Base-by-base conservation (phyloP, 352 stramenopile species). In the Phytophthora nicotianae region DNA sequence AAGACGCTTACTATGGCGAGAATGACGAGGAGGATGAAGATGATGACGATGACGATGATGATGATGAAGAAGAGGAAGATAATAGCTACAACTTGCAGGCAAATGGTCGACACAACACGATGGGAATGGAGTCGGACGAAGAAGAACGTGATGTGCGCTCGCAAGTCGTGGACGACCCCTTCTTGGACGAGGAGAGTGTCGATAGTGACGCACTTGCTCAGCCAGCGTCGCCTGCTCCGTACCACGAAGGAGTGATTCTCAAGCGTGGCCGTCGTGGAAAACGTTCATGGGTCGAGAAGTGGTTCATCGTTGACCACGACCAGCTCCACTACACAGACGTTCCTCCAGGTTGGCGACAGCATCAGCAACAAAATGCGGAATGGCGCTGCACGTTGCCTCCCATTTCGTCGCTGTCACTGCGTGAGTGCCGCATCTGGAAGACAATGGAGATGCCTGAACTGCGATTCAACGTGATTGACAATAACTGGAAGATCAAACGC, bases 361-460 rank as follows among this genome's bases (percentile, higher is more conserved):
- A 77, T 19, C 61, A 67, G 38, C 51, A 71, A 33, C 56, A 59
- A 37, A 74, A 70, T 51, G 2, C 42, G 0, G 59, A 68, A 27
- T 72, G 69, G 65, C 69, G 69, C 21, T 74, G 65, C 26, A 60
- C 45, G 11, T 50, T 75, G 23, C 69, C 70, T 29, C 75, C 70
- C 4, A 77, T 83, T 24, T 90, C 84, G 32, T 89, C 81, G 42
- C 58, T 93, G 17, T 77, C 71, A 8, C 65, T 93, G 49, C 79
- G 75, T 29, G 82, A 83, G 43, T 93, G 84, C 47, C 82, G 84
- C 14, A 91, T 93, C 60, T 93, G 84, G 84, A 93, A 93, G 74
- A 93, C 85, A 8, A 90, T 82, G 79, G 85, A 93, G 61, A 93
- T 93, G 85, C 81, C 83, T 16, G 83, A 91, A 58, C 72, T 92